Percentiles rank a stretch among this genome's conserved stretches.
These are phyloP conservation scores for Mariannaea elegans DNA, from an alignment of 2,329 filamentous ascomycete species.

Conservation along the genomic window DNA sequence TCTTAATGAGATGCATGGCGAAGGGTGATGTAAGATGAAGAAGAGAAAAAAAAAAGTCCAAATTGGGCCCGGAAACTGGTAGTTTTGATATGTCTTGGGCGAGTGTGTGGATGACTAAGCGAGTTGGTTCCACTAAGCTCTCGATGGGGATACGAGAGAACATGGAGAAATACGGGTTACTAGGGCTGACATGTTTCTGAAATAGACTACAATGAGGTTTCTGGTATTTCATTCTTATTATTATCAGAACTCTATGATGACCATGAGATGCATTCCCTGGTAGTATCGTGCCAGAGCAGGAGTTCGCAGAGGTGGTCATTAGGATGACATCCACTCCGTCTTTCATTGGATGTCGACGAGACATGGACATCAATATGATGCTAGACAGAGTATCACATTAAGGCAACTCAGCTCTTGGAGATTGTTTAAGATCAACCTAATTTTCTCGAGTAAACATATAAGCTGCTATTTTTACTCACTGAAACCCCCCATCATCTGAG, in stretches of 20 bases:
- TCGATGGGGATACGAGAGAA: background rate
- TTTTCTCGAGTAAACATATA: no score
- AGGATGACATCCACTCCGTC: background rate
- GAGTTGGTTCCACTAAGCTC: background rate
- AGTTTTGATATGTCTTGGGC: conserved; percentile 18
- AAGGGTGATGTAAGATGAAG: conserved; percentile 57
- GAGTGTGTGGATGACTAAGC: conserved; percentile 34
- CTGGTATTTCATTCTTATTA: background rate
- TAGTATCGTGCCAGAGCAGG: conserved; percentile 2
- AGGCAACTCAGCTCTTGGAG: background rate
- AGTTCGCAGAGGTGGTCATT: background rate
- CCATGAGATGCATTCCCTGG: background rate
- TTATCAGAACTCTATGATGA: background rate
- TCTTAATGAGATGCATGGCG: conserved; percentile 48
- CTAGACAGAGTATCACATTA: background rate
- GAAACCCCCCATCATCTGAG: no score
- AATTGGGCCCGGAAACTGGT: conserved; percentile 17
- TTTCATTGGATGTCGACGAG: conserved; percentile 11
- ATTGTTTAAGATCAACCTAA: no score
- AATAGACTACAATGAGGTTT: background rate
- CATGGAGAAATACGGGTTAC: background rate
- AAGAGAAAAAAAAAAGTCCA: conserved; percentile 34
- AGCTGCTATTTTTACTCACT: no score
- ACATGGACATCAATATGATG: background rate
- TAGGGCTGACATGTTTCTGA: background rate